A percentile compares a stretch with the other conserved stretches of the same genome.
Evolutionary conservation across 306 rosid species (phyloP).

Genomic region (Geum urbanum): DNA sequence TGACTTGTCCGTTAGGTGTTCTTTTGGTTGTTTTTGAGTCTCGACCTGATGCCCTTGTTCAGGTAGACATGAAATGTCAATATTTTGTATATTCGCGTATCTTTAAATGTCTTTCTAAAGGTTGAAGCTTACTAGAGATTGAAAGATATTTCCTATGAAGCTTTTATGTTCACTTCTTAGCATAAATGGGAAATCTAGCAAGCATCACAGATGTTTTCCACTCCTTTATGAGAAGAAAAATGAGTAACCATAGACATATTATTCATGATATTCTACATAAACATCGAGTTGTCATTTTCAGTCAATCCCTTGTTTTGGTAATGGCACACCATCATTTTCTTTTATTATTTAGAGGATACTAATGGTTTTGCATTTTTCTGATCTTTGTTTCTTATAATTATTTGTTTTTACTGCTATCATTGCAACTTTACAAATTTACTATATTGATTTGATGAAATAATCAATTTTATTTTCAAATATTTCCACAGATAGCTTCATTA

Average conservation of each 20-base stretch:
- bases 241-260: neutral
- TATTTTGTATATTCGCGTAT: neutral
- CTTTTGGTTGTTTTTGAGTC: conserved; percentile 80
- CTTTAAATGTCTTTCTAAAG: neutral
- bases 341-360: neutral
- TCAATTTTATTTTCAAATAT: conserved; percentile 6
- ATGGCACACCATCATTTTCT: neutral
- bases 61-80: conserved; percentile 42
- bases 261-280: neutral
- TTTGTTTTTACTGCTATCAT: neutral
- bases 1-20: conserved; percentile 77
- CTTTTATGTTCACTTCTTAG: neutral
- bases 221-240: neutral
- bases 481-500: conserved; percentile 72
- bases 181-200: neutral
- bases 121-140: neutral
- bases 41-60: conserved; percentile 97
- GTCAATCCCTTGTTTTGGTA: neutral
- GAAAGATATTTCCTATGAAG: neutral
- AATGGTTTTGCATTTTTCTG: neutral
- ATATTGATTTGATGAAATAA: conserved; percentile 18
- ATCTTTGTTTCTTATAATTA: neutral
- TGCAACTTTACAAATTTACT: neutral
- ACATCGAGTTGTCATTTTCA: neutral
- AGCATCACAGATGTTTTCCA: neutral